Conservation (phyloP, 2,329 filamentous ascomycete genomes). For the Cadophora sp. region DNA sequence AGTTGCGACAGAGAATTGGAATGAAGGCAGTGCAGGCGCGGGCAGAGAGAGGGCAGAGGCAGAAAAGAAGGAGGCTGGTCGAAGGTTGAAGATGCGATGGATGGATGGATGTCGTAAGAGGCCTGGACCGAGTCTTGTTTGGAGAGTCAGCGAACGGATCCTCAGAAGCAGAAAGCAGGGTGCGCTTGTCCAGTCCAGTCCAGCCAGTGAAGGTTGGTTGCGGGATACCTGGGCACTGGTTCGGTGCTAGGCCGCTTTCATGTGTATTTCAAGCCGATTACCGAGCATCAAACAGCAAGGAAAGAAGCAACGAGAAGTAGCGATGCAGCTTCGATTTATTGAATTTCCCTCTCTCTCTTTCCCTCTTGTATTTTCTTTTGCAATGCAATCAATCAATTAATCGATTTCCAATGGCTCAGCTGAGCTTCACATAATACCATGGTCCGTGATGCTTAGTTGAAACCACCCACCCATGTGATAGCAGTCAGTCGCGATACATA, state of each 20-base stretch:
- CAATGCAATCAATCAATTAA: background rate
- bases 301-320: slow-evolving; percentile 28
- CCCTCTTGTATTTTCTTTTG: too few relatives aligned
- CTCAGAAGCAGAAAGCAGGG: background rate
- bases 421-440: background rate
- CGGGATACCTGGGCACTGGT: too few relatives aligned
- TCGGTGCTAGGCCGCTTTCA: background rate
- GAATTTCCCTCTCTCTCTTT: background rate
- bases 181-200: background rate
- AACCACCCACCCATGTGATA: slow-evolving; percentile 16
- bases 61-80: slow-evolving; percentile 35
- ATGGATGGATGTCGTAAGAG: slow-evolving; percentile 27
- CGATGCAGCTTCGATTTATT: background rate
- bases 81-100: slow-evolving; percentile 9
- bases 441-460: slow-evolving; percentile 9
- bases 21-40: slow-evolving; percentile 15
- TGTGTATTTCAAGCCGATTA: slow-evolving; percentile 12
- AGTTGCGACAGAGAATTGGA: slow-evolving; percentile 29
- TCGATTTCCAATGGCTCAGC: slow-evolving; percentile 2
- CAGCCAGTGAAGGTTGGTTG: background rate
- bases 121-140: slow-evolving; percentile 17
- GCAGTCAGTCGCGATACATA: background rate
- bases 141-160: background rate
- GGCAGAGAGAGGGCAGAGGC: slow-evolving; percentile 20
- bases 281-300: slow-evolving; percentile 23